Evolutionary conservation across 345 rosid genomes (phyloP).

Genomic region (Arabis alpina): DNA sequence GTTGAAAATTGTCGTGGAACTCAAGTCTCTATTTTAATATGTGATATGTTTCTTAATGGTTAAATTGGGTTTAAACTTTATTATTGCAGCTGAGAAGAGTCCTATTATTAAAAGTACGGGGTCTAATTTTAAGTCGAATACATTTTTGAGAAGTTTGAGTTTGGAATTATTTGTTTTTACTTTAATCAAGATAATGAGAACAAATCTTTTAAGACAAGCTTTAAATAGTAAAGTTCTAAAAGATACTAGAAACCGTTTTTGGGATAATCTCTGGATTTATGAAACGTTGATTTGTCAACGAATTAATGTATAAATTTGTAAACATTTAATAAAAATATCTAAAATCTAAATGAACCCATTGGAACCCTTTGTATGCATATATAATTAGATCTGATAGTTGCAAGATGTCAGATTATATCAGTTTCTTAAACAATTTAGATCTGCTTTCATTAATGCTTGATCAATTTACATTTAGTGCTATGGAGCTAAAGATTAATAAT

Average conservation of each 20-base stretch:
- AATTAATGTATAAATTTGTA: not conserved
- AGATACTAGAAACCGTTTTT: not conserved
- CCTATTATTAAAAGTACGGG: conserved; percentile 22
- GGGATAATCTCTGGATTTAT: not conserved
- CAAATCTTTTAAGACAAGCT: not conserved
- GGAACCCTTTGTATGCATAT: no score
- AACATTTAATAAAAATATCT: no score
- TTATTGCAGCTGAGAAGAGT: not conserved
- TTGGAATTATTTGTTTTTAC: not conserved
- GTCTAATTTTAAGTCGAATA: conserved; percentile 17
- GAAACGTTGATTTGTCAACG: not conserved
- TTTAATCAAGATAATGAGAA: not conserved
- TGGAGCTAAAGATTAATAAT: no score
- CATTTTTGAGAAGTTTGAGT: not conserved
- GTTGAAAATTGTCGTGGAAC: conserved; percentile 8
- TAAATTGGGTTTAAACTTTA: conserved; percentile 4
- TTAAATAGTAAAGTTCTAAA: not conserved
- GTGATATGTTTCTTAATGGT: conserved; percentile 5
- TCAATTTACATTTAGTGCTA: no score
- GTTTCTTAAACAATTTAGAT: no score
- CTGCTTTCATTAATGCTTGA: no score
- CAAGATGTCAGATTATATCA: no score
- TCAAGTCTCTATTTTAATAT: conserved; percentile 29
- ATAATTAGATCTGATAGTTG: no score
- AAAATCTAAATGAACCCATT: no score